Evolutionary conservation across 352 stramenopile genomes (phyloP), one percentile per base, ranked within the genome.

Genomic region (Globisporangium recalcitrans): DNA sequence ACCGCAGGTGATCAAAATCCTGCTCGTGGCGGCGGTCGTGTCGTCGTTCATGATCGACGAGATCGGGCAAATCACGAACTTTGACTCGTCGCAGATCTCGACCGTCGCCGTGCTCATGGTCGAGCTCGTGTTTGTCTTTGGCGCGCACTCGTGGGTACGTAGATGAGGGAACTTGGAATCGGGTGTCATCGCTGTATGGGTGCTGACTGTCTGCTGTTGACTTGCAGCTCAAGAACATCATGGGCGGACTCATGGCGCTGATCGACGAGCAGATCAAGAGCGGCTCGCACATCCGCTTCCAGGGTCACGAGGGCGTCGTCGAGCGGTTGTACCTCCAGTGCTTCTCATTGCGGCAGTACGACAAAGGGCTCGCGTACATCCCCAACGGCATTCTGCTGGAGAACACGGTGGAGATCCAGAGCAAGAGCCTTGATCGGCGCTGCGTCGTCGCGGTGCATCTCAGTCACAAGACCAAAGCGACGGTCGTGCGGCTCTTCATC

Each of bases 21-120:
- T 93, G 55, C 63, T 95, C n/a, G 72, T 90, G n/a, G 79, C 80
- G 4, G 71, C 82, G 2, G 82, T 95, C n/a, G 76, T 93, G 22
- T 93, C 85, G n/a, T 82, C 78, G 27, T 92, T 87, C 58, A 93
- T 95, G 63, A 78, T 95, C 46, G 83, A 90, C 62, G 83, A 89
- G 53, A 88, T 95, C 32, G 84, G 78, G 27, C 54, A 74, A 52
- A 90, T 90, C 61, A 90, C 82, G 32, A 74, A 88, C 51, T 95
- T 92, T 59, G 78, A 92, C 61, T 91, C 85, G 52, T 77, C 82
- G 4, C 77, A 92, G 58, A 84, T 95, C 64, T 87, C 82, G 14
- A 88, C 79, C 0, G 81, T 92, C 46, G 81, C 82, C 0, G 76
- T 93, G n/a, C 60, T 93, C 51, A 85, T 91, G 69, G 65, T 92